Conservation (phyloP, 2,329 filamentous ascomycete genomes). For the Penicillium nordicum region DNA sequence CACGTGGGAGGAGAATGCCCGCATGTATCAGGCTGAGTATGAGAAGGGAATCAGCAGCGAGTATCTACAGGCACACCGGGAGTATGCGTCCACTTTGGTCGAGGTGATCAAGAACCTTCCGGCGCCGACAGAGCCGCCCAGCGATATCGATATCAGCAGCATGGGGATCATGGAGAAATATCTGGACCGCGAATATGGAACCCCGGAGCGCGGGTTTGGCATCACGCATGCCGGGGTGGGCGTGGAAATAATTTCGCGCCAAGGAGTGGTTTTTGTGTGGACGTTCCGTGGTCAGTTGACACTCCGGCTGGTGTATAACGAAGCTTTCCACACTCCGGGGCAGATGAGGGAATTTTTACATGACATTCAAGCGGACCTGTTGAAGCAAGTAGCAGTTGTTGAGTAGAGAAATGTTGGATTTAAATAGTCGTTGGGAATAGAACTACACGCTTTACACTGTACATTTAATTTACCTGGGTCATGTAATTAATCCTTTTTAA, state of each 20-base stretch:
- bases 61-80: slow-evolving; percentile 25
- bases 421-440: background rate
- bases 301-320: slow-evolving; percentile 33
- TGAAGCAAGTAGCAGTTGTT: background rate
- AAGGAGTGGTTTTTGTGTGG: slow-evolving; percentile 30
- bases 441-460: background rate
- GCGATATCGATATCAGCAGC: slow-evolving; percentile 28
- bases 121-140: slow-evolving; percentile 22
- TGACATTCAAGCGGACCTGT: background rate
- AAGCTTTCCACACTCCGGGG: slow-evolving; percentile 27
- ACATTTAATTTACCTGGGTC: background rate
- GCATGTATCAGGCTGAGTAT: slow-evolving; percentile 23
- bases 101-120: slow-evolving; percentile 20
- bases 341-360: slow-evolving; percentile 24
- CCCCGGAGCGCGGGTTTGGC: slow-evolving; percentile 16
- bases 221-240: slow-evolving; percentile 29
- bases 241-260: slow-evolving; percentile 32
- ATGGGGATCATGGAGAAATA: slow-evolving; percentile 15
- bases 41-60: slow-evolving; percentile 15
- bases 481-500: background rate
- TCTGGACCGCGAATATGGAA: slow-evolving; percentile 24
- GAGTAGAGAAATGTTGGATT: background rate
- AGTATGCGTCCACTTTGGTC: slow-evolving; percentile 26
- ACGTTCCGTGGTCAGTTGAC: slow-evolving; percentile 34
- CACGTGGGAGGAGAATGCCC: slow-evolving; percentile 14